Percentiles rank a stretch among this genome's conserved stretches.
Evolutionary conservation across 306 rosid species (phyloP).

Genomic region (Trichosanthes cucumerina): DNA sequence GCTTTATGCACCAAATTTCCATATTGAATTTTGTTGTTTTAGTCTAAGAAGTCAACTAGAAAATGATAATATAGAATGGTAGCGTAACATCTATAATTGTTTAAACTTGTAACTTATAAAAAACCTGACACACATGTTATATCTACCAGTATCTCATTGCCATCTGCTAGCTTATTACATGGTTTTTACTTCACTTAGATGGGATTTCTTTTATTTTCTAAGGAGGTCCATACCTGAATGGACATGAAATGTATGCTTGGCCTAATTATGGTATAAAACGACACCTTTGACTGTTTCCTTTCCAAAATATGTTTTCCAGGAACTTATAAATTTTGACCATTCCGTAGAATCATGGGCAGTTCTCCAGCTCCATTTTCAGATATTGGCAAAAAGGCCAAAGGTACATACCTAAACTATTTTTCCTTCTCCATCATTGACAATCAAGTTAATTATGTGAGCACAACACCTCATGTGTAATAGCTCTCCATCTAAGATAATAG

Average conservation of each 20-base stretch:
- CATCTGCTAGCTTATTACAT: background rate
- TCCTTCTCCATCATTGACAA: background rate
- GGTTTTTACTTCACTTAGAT: background rate
- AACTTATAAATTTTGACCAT: conserved; percentile 1
- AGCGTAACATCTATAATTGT: too few species aligned
- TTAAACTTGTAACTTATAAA: background rate
- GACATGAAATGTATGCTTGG: background rate
- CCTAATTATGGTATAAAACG: background rate
- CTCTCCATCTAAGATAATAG: too few species aligned
- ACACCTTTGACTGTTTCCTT: background rate
- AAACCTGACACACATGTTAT: background rate
- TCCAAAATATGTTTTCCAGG: background rate
- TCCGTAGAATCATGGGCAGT: conserved; percentile 49
- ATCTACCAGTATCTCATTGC: background rate
- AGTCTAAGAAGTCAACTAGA: too few species aligned
- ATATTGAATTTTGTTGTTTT: too few species aligned
- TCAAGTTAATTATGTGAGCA: too few species aligned
- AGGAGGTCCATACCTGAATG: background rate
- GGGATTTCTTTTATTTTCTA: background rate
- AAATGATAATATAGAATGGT: too few species aligned
- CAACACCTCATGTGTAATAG: too few species aligned
- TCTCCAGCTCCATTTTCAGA: conserved; percentile 86
- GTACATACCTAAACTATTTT: conserved; percentile 19
- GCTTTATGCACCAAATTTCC: too few species aligned
- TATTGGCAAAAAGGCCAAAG: conserved; percentile 78